A percentile compares a stretch with the other conserved stretches of the same genome.
Conservation (phyloP, 2,329 filamentous ascomycete genomes). For the Rhinocladiella similis region DNA sequence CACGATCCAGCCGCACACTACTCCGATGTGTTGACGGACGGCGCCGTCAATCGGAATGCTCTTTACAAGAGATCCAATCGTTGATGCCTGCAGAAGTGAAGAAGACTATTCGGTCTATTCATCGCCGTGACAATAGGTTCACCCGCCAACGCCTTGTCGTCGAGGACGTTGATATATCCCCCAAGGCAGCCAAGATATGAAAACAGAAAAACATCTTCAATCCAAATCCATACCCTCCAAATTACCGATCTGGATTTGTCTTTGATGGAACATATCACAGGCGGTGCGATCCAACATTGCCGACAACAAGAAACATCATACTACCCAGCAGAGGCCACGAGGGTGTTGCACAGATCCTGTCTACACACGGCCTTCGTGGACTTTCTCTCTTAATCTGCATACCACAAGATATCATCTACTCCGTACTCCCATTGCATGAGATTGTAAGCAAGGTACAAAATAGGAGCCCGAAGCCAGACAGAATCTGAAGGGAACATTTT, state of each 20-base stretch:
- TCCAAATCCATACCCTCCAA: neutral
- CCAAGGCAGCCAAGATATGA: neutral
- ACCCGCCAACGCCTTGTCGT: neutral
- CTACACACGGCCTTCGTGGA: no score
- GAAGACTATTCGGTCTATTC: neutral
- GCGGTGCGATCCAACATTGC: neutral
- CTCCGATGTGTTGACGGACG: neutral
- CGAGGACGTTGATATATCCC: neutral
- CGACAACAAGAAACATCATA: no score
- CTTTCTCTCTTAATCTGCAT: no score
- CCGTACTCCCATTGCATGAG: no score
- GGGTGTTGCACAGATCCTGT: no score
- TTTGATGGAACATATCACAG: neutral
- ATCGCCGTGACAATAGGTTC: constrained; percentile 3
- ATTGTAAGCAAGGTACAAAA: no score
- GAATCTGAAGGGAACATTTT: no score
- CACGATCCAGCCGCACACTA: neutral
- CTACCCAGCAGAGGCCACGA: no score
- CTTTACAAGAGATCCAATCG: neutral
- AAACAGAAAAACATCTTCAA: no score
- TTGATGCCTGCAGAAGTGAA: constrained; percentile 3
- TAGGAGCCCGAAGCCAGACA: no score
- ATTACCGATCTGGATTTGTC: neutral
- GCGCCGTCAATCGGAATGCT: neutral
- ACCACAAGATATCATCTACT: no score